Evolutionary conservation across 2,329 filamentous ascomycete genomes (phyloP).

Genomic region (Colletotrichum euphorbiae): DNA sequence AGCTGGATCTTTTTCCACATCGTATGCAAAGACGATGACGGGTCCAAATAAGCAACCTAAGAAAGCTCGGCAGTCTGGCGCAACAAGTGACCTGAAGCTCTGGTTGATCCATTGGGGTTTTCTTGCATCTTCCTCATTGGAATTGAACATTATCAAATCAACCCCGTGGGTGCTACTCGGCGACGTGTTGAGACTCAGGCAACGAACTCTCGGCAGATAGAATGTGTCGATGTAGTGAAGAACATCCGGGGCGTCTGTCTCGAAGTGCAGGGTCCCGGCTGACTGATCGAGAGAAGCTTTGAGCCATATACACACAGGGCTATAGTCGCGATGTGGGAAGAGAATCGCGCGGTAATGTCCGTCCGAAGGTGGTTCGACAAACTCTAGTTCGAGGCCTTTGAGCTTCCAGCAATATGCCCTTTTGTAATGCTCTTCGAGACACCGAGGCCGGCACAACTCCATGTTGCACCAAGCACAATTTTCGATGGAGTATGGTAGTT

Average conservation of each 20-base stretch:
- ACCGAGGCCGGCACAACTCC: no score
- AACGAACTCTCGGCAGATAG: background rate
- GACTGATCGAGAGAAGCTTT: background rate
- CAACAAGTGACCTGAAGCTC: background rate
- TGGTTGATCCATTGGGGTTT: background rate
- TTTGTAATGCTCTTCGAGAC: no score
- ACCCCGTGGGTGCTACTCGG: background rate
- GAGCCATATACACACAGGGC: background rate
- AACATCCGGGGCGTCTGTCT: background rate
- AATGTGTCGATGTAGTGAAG: background rate
- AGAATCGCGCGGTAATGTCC: background rate
- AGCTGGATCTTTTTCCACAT: no score
- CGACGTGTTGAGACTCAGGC: fast-evolving
- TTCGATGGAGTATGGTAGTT: no score
- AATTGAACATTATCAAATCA: background rate
- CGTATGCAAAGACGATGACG: background rate
- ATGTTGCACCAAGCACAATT: no score
- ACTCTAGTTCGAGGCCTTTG: no score
- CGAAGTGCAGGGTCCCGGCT: background rate
- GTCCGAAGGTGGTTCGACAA: background rate
- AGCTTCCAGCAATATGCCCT: no score
- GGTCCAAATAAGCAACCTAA: background rate
- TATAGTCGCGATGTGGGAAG: background rate
- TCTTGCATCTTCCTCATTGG: background rate
- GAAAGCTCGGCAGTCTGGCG: background rate